Percentiles rank a stretch among this genome's conserved stretches.
Evolutionary conservation across 148 eudicot genomes (phyloP).

Genomic region (Camellia granthamiana): DNA sequence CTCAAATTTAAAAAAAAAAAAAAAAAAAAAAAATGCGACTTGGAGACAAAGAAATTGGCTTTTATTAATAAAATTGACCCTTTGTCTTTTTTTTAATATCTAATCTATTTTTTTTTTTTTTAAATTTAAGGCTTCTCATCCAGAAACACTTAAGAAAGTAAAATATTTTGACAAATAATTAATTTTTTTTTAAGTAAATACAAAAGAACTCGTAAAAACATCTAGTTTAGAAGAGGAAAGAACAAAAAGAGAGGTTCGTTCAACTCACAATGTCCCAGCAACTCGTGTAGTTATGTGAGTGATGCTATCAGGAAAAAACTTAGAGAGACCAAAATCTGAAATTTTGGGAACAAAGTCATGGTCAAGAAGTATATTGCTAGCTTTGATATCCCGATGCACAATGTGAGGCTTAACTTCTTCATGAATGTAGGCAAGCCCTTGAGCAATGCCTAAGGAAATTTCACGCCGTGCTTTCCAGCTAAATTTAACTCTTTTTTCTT

Average conservation of each 20-base stretch:
- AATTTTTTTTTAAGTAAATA: no score
- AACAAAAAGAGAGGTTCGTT: no score
- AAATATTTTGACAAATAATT: no score
- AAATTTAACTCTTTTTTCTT: background rate
- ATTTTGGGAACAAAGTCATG: slow-evolving; percentile 10
- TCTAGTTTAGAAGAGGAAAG: no score
- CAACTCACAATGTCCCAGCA: slow-evolving; percentile 21
- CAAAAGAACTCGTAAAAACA: no score
- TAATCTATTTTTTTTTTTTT: no score
- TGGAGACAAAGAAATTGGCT: background rate
- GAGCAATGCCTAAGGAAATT: slow-evolving; percentile 15
- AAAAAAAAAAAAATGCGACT: background rate
- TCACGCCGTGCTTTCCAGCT: slow-evolving; percentile 1
- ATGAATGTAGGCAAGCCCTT: slow-evolving; percentile 15
- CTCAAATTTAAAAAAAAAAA: background rate
- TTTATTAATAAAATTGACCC: no score
- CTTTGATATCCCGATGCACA: slow-evolving; percentile 18
- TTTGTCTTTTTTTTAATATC: no score
- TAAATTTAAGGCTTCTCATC: no score
- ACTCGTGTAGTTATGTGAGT: slow-evolving; percentile 22
- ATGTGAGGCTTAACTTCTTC: slow-evolving; percentile 12
- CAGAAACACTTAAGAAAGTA: no score
- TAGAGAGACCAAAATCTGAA: slow-evolving; percentile 23
- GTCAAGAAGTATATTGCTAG: slow-evolving; percentile 24
- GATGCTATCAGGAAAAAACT: slow-evolving; percentile 11